These are phyloP conservation scores for Porogramme epimiltina DNA, from an alignment of 1,284 basidiomycete genomes.

Conservation along the genomic window DNA sequence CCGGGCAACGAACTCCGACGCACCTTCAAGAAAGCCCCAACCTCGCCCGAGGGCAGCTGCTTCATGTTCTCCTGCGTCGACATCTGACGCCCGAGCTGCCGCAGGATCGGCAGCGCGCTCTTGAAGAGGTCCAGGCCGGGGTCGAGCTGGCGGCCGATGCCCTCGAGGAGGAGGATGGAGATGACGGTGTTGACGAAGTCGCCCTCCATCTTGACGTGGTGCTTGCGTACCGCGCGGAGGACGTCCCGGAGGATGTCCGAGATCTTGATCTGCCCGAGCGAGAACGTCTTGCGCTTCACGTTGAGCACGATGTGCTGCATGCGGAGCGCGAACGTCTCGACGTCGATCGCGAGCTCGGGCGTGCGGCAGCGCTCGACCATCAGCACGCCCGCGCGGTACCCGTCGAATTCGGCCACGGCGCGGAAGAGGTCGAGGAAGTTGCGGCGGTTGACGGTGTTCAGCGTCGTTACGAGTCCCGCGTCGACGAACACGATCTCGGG, in stretches of 20 bases:
- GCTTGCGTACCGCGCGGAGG: constrained; percentile 82
- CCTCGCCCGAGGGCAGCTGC: constrained; percentile 64
- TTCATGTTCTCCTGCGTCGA: constrained; percentile 74
- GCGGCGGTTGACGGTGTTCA: constrained; percentile 78
- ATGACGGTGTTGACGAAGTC: constrained; percentile 99
- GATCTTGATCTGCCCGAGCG: constrained; percentile 93
- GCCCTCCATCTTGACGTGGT: constrained; percentile 98
- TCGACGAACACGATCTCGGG: constrained; percentile 98
- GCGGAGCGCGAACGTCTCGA: constrained; percentile 94
- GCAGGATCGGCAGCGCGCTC: constrained; percentile 86
- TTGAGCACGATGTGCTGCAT: constrained; percentile 95
- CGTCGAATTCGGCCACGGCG: constrained; percentile 95
- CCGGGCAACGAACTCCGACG: not conserved
- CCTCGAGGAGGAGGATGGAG: constrained; percentile 91
- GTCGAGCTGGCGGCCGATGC: constrained; percentile 94
- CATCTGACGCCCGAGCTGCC: constrained; percentile 89
- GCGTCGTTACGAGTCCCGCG: constrained; percentile 90
- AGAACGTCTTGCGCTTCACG: constrained; percentile 97
- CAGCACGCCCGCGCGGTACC: constrained; percentile 90
- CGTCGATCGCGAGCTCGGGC: constrained; percentile 88
- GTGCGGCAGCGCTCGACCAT: constrained; percentile 97
- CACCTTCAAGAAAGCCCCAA: constrained; percentile 87
- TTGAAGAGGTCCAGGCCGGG: constrained; percentile 93
- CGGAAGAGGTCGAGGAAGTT: constrained; percentile 98
- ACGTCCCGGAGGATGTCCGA: constrained; percentile 92